A percentile compares a stretch with the other conserved stretches of the same genome.
phyloP scores from a whole-genome alignment of 345 rosid genomes.

The Melaleuca alternifolia region DNA sequence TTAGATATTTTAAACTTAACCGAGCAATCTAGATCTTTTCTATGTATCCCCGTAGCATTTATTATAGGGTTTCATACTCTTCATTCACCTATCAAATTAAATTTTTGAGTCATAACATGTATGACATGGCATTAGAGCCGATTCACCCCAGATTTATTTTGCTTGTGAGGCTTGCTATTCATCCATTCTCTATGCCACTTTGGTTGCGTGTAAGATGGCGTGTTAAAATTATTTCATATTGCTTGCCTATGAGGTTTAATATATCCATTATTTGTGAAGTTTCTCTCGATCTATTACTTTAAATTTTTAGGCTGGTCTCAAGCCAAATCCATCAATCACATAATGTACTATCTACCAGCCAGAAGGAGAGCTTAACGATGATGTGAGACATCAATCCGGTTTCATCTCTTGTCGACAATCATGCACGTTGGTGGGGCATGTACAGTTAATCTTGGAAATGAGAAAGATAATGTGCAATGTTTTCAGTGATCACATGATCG shows the following conservation, averaged over 20 bases:
- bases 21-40: not conserved
- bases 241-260: rapidly evolving
- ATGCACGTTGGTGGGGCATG: not conserved
- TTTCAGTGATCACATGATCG: not conserved
- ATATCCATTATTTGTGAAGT: not conserved
- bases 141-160: not conserved
- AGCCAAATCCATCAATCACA: not conserved
- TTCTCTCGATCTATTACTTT: not conserved
- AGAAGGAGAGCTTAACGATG: not conserved
- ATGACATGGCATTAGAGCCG: not conserved
- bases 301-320: not conserved
- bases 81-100: not conserved
- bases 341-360: not conserved
- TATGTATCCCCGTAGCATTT: rapidly evolving
- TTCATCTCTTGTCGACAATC: not conserved
- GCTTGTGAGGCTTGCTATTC: rapidly evolving
- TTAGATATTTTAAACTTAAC: too few species aligned
- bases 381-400: not conserved
- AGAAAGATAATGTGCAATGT: not conserved
- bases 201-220: not conserved
- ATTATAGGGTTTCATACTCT: not conserved
- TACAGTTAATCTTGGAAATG: not conserved
- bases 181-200: not conserved
- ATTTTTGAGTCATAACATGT: not conserved
- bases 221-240: not conserved